Conservation (phyloP, 176 grass and related monocot species). For the Carex littledalei region DNA sequence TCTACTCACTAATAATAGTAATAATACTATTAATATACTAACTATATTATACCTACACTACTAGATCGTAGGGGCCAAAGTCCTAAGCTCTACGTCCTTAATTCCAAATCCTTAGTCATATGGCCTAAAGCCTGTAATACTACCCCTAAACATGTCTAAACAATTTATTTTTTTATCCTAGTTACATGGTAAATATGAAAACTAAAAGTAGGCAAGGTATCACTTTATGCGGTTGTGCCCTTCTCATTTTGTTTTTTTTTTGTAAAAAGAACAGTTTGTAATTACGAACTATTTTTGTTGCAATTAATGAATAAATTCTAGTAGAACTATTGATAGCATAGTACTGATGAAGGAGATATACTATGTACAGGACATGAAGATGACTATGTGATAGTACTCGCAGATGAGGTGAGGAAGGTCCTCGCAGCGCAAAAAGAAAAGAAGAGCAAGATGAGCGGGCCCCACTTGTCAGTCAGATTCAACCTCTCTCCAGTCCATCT, state of each 20-base stretch:
- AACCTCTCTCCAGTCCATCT: not conserved
- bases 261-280: not conserved
- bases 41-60: too few species aligned
- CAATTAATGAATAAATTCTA: not conserved
- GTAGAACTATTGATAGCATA: not conserved
- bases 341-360: not conserved
- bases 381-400: conserved; percentile 33
- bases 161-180: not conserved
- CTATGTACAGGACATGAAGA: conserved; percentile 32
- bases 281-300: not conserved
- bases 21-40: too few species aligned
- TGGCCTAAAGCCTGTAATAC: too few species aligned
- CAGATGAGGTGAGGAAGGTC: conserved; percentile 36
- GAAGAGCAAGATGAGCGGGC: conserved; percentile 3
- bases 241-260: not conserved
- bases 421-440: conserved; percentile 11
- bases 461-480: conserved; percentile 4
- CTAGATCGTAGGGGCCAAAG: too few species aligned
- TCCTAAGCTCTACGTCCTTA: too few species aligned
- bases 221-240: not conserved
- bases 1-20: too few species aligned
- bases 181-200: not conserved
- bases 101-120: too few species aligned
- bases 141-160: too few species aligned
- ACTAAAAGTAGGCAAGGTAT: not conserved